Evolutionary conservation across 2,329 filamentous ascomycete species (phyloP).

Genomic region (Neopestalotiopsis sp.): DNA sequence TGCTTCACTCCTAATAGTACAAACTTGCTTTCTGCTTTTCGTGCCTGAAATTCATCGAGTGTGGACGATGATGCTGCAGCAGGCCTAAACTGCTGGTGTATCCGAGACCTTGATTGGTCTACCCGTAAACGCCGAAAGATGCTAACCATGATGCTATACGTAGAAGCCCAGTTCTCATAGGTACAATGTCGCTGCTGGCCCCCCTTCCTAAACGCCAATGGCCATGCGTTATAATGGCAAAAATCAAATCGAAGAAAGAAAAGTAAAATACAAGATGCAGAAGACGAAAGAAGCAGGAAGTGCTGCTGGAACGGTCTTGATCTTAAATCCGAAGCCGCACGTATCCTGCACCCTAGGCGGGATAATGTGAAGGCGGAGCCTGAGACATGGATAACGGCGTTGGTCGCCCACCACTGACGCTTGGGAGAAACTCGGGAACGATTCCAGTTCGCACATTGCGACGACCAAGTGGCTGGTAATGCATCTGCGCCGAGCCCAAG

Average conservation of each 20-base stretch:
- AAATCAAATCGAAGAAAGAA: background rate
- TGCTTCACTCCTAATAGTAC: background rate
- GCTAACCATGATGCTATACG: conserved; percentile 7
- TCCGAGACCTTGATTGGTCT: background rate
- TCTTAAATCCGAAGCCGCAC: background rate
- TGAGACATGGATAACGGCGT: conserved; percentile 19
- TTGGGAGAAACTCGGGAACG: conserved; percentile 64
- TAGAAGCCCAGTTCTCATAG: background rate
- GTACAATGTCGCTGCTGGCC: background rate
- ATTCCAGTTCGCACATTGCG: conserved; percentile 72
- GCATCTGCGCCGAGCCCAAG: conserved; percentile 75
- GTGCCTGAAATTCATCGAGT: background rate
- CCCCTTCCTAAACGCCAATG: conserved; percentile 15
- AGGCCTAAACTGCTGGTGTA: background rate
- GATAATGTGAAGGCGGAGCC: conserved; percentile 18
- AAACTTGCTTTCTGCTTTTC: background rate
- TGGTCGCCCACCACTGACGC: conserved; percentile 28
- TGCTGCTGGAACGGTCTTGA: background rate
- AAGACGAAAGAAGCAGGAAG: background rate
- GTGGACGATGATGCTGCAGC: background rate
- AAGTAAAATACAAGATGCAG: background rate
- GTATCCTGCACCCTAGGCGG: conserved; percentile 6
- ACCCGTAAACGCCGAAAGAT: conserved; percentile 18
- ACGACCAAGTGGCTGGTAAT: conserved; percentile 80
- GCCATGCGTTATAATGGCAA: conserved; percentile 13